A percentile compares a stretch with the other conserved stretches of the same genome.
Evolutionary conservation across 2,329 filamentous ascomycete genomes (phyloP).

Genomic region (Chrysoporthe puriensis): DNA sequence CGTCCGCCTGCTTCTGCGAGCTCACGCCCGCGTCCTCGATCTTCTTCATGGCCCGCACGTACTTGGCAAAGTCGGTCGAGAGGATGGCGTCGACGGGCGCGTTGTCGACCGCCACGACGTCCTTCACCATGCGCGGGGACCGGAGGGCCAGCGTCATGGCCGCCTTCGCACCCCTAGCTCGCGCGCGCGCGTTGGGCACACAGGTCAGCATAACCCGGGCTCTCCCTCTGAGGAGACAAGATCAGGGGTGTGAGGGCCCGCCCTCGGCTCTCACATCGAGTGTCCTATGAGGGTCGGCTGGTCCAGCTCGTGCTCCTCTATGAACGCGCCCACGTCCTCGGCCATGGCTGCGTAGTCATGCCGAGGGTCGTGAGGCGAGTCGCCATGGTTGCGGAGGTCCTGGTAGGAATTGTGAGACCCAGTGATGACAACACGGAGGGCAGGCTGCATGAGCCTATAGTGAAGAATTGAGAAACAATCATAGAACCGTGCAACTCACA

Average conservation of each 20-base stretch:
- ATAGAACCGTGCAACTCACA: slow-evolving; percentile 50
- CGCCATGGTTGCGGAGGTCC: slow-evolving; percentile 93
- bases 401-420: slow-evolving; percentile 37
- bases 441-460: too few relatives aligned
- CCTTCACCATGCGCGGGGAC: slow-evolving; percentile 67
- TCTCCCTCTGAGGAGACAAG: background rate
- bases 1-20: slow-evolving; percentile 77
- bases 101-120: slow-evolving; percentile 87
- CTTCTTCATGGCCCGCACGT: slow-evolving; percentile 81
- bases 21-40: slow-evolving; percentile 72
- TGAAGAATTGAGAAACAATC: background rate
- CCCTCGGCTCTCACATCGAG: slow-evolving; percentile 69
- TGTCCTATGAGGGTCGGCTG: slow-evolving; percentile 84
- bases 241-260: background rate
- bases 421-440: too few relatives aligned
- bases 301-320: slow-evolving; percentile 69
- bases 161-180: slow-evolving; percentile 79
- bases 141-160: slow-evolving; percentile 85
- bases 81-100: slow-evolving; percentile 82
- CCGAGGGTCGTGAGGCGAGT: slow-evolving; percentile 74
- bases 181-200: background rate
- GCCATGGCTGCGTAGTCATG: slow-evolving; percentile 87
- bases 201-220: background rate
- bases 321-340: slow-evolving; percentile 79
- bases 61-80: slow-evolving; percentile 74